Evolutionary conservation across 2,329 filamentous ascomycete species (phyloP).

Genomic region (Aspergillus hortae): DNA sequence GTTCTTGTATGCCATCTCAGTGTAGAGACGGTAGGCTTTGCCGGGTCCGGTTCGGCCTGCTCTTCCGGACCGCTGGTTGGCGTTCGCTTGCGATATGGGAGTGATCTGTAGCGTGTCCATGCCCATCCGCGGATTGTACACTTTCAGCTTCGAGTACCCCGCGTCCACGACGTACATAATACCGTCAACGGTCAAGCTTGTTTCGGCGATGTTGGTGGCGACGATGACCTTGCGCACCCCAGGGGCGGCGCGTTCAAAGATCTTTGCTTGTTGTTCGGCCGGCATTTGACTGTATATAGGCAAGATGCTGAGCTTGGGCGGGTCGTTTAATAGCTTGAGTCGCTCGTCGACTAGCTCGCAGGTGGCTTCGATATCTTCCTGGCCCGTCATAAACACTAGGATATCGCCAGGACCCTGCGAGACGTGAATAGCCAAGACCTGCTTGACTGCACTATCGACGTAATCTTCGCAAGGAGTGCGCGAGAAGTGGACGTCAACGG

Average conservation of each 20-base stretch:
- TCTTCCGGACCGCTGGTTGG: constrained; percentile 86
- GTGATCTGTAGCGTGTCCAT: constrained; percentile 99
- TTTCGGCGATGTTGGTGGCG: constrained; percentile 97
- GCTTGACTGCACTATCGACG: constrained; percentile 93
- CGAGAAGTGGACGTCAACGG: constrained; percentile 94
- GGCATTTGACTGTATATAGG: constrained; percentile 99
- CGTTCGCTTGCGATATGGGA: constrained; percentile 94
- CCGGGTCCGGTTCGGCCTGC: constrained; percentile 93
- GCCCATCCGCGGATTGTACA: constrained; percentile 98
- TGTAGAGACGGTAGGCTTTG: constrained; percentile 91
- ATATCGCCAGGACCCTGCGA: constrained; percentile 93
- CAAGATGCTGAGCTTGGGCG: constrained; percentile 87
- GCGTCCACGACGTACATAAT: constrained; percentile 99
- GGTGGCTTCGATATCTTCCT: constrained; percentile 96
- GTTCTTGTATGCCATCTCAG: constrained; percentile 90
- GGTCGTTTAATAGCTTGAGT: constrained; percentile 84
- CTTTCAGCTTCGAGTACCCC: constrained; percentile 95
- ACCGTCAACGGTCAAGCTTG: constrained; percentile 93
- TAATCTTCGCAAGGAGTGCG: constrained; percentile 96
- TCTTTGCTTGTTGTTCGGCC: constrained; percentile 93
- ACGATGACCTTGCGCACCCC: constrained; percentile 97
- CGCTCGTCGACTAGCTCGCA: constrained; percentile 90
- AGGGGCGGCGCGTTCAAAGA: constrained; percentile 86
- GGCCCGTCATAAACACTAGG: constrained; percentile 97
- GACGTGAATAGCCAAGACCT: constrained; percentile 92